Base-by-base conservation (phyloP, 1,284 basidiomycete species). In the Stygiomarasmius scandens region DNA sequence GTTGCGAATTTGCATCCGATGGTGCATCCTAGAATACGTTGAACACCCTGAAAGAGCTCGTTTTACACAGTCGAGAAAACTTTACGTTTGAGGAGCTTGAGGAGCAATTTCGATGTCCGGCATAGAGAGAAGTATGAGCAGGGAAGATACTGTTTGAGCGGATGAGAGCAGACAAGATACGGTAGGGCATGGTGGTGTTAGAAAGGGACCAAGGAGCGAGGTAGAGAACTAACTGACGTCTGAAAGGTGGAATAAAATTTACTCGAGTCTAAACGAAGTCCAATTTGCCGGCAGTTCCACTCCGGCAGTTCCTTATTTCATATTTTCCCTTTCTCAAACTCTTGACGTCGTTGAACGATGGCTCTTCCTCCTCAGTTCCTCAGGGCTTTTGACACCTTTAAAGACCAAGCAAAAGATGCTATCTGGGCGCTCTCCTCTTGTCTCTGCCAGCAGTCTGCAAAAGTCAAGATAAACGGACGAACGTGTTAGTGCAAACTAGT, bases 391-490 rank as follows among this genome's bases (percentile, higher is more conserved):
- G 87, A 90, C 61, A 85, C 73, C 56, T 67, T 92, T 60, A 86
- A 85, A 64, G 90, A 88, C 65, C 86, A 87, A 62, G 84, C 84
- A 23, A 92, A 91, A 67, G 92, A 94, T 68, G 89, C 89, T 1
- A 70, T 93, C 20, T 90, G 83, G 77, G 89, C 89, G 11, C 73
- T 94, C 29, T 87, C 91, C 0, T 89, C 89, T 11, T 92, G 90
- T 69, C 72, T 93, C 52, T 93, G 89, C 74, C 85, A 87, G 67
- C 89, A 87, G 69, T 85, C 89, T 43, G 86, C 90, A 24, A 93
- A 88, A 60, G 82, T 96, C 61, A 96, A 96, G 76, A 95, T 98
- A 64, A 96, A 96, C 66, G 95, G 95, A 25, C 83, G 95, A 66
- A 92, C 89, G 50, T 97, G 90, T 92, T 62, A 77, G 86, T 83